Conservation (phyloP, 495 filamentous ascomycete genomes). For the Tuber microsphaerosporum region DNA sequence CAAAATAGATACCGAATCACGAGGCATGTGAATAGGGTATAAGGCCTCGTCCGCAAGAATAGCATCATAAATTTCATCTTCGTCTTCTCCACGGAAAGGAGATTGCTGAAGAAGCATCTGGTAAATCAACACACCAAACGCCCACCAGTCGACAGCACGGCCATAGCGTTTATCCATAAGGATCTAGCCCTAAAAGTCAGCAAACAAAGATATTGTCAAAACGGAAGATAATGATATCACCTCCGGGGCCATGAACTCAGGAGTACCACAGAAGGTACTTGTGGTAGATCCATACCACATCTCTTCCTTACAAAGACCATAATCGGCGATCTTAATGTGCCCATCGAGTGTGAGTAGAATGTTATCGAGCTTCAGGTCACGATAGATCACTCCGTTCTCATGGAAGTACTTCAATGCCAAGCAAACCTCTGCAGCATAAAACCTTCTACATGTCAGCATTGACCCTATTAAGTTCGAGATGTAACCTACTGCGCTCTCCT, state of each 20-base stretch:
- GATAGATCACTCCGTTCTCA: conserved; percentile 98
- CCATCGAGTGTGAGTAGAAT: conserved; percentile 93
- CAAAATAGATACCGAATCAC: conserved; percentile 93
- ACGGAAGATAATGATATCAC: conserved; percentile 48
- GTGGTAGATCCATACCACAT: conserved; percentile 99
- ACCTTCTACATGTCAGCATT: conserved; percentile 49
- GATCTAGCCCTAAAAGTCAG: conserved; percentile 56
- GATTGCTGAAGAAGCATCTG: conserved; percentile 99
- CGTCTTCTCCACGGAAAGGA: conserved; percentile 96
- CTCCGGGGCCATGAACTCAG: conserved; percentile 99
- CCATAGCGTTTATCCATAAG: conserved; percentile 97
- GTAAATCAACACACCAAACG: conserved; percentile 98
- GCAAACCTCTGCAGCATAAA: conserved; percentile 97
- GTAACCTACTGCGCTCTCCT: conserved; percentile 85
- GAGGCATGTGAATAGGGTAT: conserved; percentile 98
- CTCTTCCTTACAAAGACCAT: conserved; percentile 97
- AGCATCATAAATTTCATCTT: conserved; percentile 99
- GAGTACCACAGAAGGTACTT: conserved; percentile 97
- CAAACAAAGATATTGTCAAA: conserved; percentile 19
- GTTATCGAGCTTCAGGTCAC: conserved; percentile 98
- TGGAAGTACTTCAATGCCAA: conserved; percentile 98
- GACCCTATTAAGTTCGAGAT: not conserved
- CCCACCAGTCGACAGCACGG: conserved; percentile 99
- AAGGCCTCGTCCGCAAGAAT: conserved; percentile 96
- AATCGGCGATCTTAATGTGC: conserved; percentile 98